phyloP scores from a whole-genome alignment of 371 early-diverging fungal species.

The Catenaria anguillulae region DNA sequence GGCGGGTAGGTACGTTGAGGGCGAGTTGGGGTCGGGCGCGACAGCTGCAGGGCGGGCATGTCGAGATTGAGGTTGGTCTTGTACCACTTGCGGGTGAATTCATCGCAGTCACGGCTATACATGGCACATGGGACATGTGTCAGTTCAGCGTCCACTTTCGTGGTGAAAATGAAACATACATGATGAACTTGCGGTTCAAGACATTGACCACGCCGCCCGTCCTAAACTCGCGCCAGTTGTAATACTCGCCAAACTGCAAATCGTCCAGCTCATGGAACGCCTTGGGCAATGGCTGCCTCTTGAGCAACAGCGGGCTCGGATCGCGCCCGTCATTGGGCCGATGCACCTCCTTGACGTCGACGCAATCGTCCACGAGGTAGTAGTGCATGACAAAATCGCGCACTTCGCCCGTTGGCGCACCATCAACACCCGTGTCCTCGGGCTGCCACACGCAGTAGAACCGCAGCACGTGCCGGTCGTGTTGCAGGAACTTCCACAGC shows the following conservation, averaged over 20 bases:
- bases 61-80: slow-evolving; percentile 16
- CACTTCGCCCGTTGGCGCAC: too few species aligned
- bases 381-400: slow-evolving; percentile 40
- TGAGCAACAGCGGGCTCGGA: slow-evolving; percentile 27
- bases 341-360: slow-evolving; percentile 33
- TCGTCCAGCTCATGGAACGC: slow-evolving; percentile 30
- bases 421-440: too few species aligned
- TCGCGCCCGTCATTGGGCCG: slow-evolving; percentile 36
- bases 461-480: slow-evolving; percentile 38
- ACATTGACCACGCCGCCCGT: slow-evolving; percentile 27
- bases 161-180: slow-evolving; percentile 9
- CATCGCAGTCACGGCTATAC: slow-evolving; percentile 38
- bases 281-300: slow-evolving; percentile 28
- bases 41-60: slow-evolving; percentile 10
- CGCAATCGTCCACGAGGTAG: slow-evolving; percentile 35
- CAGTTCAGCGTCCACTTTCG: not conserved
- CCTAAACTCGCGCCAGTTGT: slow-evolving; percentile 22
- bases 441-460: slow-evolving; percentile 44
- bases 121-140: not conserved
- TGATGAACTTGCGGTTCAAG: slow-evolving; percentile 25
- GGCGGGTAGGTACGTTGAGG: slow-evolving; percentile 22
- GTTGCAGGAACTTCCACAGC: slow-evolving; percentile 36
- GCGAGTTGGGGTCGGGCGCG: slow-evolving; percentile 1
- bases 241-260: slow-evolving; percentile 16
- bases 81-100: slow-evolving; percentile 33